Evolutionary conservation across 2,329 filamentous ascomycete species (phyloP).

Genomic region (Colletotrichum scovillei): DNA sequence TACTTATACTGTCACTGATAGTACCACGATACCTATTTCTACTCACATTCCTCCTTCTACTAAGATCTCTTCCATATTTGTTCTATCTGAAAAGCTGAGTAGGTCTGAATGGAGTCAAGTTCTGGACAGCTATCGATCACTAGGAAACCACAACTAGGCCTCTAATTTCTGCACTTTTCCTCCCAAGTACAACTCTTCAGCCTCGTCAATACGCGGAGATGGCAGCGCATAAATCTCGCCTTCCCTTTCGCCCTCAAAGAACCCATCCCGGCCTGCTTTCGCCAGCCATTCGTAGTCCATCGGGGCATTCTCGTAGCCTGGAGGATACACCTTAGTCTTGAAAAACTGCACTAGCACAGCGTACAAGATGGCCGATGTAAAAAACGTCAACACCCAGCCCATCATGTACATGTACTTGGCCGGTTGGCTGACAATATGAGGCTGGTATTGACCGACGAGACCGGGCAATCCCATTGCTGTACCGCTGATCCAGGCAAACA

Average conservation of each 20-base stretch:
- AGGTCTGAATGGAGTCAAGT: background rate
- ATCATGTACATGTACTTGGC: conserved; percentile 45
- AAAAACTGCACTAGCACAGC: conserved; percentile 35
- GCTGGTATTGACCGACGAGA: conserved; percentile 42
- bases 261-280: conserved; percentile 40
- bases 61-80: no score
- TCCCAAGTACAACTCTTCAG: conserved; percentile 14
- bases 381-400: conserved; percentile 45
- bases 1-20: no score
- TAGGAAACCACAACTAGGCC: background rate
- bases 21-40: no score
- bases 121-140: background rate
- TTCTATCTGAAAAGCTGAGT: no score
- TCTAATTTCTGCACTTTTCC: conserved; percentile 27
- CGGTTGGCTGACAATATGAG: conserved; percentile 39
- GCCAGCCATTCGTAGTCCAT: conserved; percentile 40
- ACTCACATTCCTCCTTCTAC: no score
- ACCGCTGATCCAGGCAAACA: conserved; percentile 41
- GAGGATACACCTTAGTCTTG: conserved; percentile 40
- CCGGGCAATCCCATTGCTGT: conserved; percentile 42
- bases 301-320: conserved; percentile 35
- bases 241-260: conserved; percentile 40
- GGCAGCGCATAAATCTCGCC: conserved; percentile 30
- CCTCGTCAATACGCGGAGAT: conserved; percentile 24
- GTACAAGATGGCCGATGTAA: conserved; percentile 42